Evolutionary conservation across 2,329 filamentous ascomycete genomes (phyloP), one percentile per base, ranked within the genome.

Genomic region (Trichoderma semiorbis): DNA sequence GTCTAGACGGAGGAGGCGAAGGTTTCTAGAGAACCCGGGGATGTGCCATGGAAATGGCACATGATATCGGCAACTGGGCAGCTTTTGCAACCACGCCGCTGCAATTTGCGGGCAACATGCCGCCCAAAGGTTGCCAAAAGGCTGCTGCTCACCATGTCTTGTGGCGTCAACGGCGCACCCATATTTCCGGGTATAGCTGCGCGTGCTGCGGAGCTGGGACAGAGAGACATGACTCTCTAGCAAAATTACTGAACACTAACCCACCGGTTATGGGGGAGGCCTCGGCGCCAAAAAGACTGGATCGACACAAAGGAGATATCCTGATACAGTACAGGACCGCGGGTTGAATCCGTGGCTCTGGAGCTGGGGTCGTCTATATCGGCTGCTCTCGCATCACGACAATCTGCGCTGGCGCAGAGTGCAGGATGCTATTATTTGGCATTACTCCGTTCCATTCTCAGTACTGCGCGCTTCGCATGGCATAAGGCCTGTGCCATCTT

Each of bases 161-260:
- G 70, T 72, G 70, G 70, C 70, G 63, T 68, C 57, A 32, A 72
- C 70, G 63, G 70, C 57, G 70, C 70, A 47, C 30, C 30, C 26
- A 28, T 68, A 64, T 16, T 16, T 14, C n/a, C 36, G 60, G 32
- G 63, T 32, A 55, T 55, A 24, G 55, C 36, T 58, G 34, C 34
- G 34, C 34, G 34, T 64, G 28, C 61, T 63, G 62, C 63, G 64
- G 70, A 72, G 61, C 64, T 55, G 32, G 63, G 58, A 24, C 34
- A 30, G 34, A 50, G 26, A 53, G 50, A 58, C 61, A 63, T 65
- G 62, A 71, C 63, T 71, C 53, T 65, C 55, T 24, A 24, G 18
- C 50, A 71, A 71, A 34, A 61, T 50, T 69, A 50, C 43, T 60
- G 55, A 28, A 62, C 18, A n/a, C 28, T 58, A 61, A 47, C 66